Evolutionary conservation across 2,329 filamentous ascomycete species (phyloP), one percentile per base, ranked within the genome.

Genomic region (Pyrenochaeta sp.): DNA sequence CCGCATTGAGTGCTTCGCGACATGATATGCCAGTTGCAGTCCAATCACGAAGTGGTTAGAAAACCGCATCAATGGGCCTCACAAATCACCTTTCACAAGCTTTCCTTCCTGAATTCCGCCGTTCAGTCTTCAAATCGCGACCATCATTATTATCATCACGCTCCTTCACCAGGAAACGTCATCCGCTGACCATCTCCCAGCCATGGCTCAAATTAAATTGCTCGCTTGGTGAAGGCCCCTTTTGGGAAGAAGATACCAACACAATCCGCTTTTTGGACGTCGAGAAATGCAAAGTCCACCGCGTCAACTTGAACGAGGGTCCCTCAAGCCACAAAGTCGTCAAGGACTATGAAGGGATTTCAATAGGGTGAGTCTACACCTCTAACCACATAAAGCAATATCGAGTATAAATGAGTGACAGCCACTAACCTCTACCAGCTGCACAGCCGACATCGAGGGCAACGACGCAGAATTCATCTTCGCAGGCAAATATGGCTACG

Each of bases 231-330:
- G 91, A 94, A 77, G 91, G 86, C 0, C 91, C 91, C 1, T 92
- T 88, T 79, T 92, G 88, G 80, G 90, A 93, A 75, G 80, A 84
- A 57, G 80, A 79, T 24, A 87, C 84, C 50, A 84, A 91, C 75
- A 84, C 82, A 46, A 80, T 94, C 57, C 90, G 91, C 63, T 93
- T 92, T 75, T 87, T 93, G 61, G 93, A 97, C 78, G 93, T 97
- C 78, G 90, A 89, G 76, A 87, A 90, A 73, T 85, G 90, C 73
- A 87, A 88, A 60, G 73, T 97, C 45, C 90, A 95, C 80, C 84
- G 85, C 47, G 84, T 95, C 58, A 85, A 91, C 68, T 81, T 96
- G 25, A 73, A 77, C 47, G 80, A 85, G 58, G 90, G 89, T 0
- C 86, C 86, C 15, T 79, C 80, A 4, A 91, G 90, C 37, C 74